phyloP scores from a whole-genome alignment of 768 basidiomycete species.

The Tulasnella sp. region DNA sequence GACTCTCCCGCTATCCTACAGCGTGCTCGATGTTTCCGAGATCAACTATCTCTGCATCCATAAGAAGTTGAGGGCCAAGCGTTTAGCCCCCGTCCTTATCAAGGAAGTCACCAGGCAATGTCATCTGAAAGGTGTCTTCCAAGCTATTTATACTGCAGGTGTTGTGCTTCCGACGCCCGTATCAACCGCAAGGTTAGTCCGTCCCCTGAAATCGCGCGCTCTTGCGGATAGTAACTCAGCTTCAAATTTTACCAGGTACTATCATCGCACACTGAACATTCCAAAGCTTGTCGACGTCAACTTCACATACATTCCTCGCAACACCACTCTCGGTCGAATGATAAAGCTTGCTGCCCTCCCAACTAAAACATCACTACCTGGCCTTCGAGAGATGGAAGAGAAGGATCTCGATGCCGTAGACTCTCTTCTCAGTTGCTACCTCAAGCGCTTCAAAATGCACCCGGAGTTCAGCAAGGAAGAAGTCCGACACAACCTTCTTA shows the following conservation, averaged over 20 bases:
- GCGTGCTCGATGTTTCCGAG: slow-evolving; percentile 63
- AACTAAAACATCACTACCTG: slow-evolving; percentile 27
- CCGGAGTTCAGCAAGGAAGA: slow-evolving; percentile 70
- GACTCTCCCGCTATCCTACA: slow-evolving; percentile 23
- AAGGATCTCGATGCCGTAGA: slow-evolving; percentile 60
- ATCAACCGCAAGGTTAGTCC: slow-evolving; percentile 59
- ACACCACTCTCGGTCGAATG: slow-evolving; percentile 86
- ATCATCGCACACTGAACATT: slow-evolving; percentile 84
- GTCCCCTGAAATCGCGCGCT: not conserved
- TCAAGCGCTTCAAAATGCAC: slow-evolving; percentile 75
- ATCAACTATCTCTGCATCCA: slow-evolving; percentile 98
- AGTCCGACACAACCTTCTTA: slow-evolving; percentile 74
- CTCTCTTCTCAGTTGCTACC: slow-evolving; percentile 61
- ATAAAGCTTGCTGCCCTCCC: slow-evolving; percentile 63
- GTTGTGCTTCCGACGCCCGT: slow-evolving; percentile 90
- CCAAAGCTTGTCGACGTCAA: slow-evolving; percentile 83
- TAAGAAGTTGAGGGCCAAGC: slow-evolving; percentile 93
- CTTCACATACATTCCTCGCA: slow-evolving; percentile 80
- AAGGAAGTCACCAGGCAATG: slow-evolving; percentile 94
- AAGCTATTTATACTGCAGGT: slow-evolving; percentile 95
- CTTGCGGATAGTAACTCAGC: not conserved
- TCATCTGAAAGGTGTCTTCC: slow-evolving; percentile 81
- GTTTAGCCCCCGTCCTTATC: slow-evolving; percentile 89
- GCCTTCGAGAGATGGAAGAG: slow-evolving; percentile 81
- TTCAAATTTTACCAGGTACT: slow-evolving; percentile 45